Percentiles rank a stretch among this genome's conserved stretches.
Evolutionary conservation across 2,329 filamentous ascomycete genomes (phyloP).

Genomic region (Didymella segeticola): DNA sequence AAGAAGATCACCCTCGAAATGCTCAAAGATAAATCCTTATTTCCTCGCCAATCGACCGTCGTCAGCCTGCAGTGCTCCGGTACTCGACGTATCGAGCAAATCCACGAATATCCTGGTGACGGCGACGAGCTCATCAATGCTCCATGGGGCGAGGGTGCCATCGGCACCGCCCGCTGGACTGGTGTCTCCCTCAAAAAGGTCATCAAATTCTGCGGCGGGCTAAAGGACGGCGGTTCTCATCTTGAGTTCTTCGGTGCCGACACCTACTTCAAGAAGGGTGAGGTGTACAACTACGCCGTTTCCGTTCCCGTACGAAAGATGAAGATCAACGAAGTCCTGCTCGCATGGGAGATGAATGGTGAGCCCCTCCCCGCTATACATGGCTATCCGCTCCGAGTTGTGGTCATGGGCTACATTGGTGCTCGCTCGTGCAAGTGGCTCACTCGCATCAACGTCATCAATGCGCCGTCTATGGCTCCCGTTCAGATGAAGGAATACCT

Average conservation of each 20-base stretch:
- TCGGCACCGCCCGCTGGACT: slow-evolving; percentile 68
- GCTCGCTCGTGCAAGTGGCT: slow-evolving; percentile 70
- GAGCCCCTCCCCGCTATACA: slow-evolving; percentile 69
- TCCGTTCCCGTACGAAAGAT: slow-evolving; percentile 73
- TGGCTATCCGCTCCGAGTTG: slow-evolving; percentile 66
- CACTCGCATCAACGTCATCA: slow-evolving; percentile 67
- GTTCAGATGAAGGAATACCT: slow-evolving; percentile 72
- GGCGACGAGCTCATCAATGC: slow-evolving; percentile 64
- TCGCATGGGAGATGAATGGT: slow-evolving; percentile 77
- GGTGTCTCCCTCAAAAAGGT: slow-evolving; percentile 73
- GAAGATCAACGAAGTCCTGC: slow-evolving; percentile 69
- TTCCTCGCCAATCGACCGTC: slow-evolving; percentile 65
- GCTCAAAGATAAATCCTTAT: slow-evolving; percentile 65
- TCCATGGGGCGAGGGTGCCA: slow-evolving; percentile 63
- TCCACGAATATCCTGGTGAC: slow-evolving; percentile 68
- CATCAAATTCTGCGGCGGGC: slow-evolving; percentile 72
- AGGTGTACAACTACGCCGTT: slow-evolving; percentile 71
- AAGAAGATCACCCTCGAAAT: slow-evolving; percentile 64
- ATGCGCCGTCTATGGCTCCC: slow-evolving; percentile 62
- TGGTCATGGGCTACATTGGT: slow-evolving; percentile 72
- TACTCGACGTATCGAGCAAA: slow-evolving; percentile 73
- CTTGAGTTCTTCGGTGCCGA: slow-evolving; percentile 74
- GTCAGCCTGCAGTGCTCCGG: slow-evolving; percentile 73
- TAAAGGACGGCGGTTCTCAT: slow-evolving; percentile 63
- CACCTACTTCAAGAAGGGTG: slow-evolving; percentile 73